Percentiles rank a stretch among this genome's conserved stretches.
Conservation (phyloP, 2,329 filamentous ascomycete species). For the Diaporthe helianthi region DNA sequence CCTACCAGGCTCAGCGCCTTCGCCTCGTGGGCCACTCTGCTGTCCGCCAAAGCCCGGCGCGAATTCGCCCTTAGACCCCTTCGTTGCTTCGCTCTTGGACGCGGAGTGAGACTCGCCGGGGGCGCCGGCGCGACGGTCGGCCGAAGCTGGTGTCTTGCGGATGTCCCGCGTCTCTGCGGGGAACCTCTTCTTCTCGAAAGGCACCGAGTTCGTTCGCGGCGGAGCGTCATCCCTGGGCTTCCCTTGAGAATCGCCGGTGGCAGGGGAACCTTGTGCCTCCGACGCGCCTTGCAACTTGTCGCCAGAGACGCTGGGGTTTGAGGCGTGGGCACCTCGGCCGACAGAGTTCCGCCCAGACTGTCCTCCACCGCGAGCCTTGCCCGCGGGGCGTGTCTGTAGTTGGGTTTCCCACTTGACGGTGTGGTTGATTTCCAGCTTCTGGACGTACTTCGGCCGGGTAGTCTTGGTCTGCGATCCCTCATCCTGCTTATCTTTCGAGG, state of each 20-base stretch:
- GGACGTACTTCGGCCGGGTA: slow-evolving; percentile 78
- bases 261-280: slow-evolving; percentile 18
- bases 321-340: slow-evolving; percentile 38
- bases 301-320: slow-evolving; percentile 35
- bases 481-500: slow-evolving; percentile 68
- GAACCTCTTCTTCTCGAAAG: slow-evolving; percentile 35
- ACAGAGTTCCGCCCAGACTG: slow-evolving; percentile 50
- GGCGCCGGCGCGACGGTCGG: slow-evolving; percentile 25
- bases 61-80: slow-evolving; percentile 28
- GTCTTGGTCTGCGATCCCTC: slow-evolving; percentile 51
- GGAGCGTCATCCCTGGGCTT: slow-evolving; percentile 28
- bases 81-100: slow-evolving; percentile 29
- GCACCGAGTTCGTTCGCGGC: slow-evolving; percentile 22
- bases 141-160: slow-evolving; percentile 28
- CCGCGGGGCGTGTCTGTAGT: slow-evolving; percentile 56
- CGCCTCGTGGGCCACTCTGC: slow-evolving; percentile 4
- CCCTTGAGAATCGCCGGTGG: slow-evolving; percentile 23
- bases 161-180: slow-evolving; percentile 19
- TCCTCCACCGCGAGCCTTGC: slow-evolving; percentile 57
- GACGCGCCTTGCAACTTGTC: slow-evolving; percentile 37
- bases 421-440: slow-evolving; percentile 70
- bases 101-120: slow-evolving; percentile 24
- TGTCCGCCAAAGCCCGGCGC: slow-evolving; percentile 15
- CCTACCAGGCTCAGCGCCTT: slow-evolving; percentile 27
- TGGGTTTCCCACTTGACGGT: slow-evolving; percentile 88